Base-by-base conservation (phyloP, 345 rosid genomes). In the Diplotaxis tenuifolia region DNA sequence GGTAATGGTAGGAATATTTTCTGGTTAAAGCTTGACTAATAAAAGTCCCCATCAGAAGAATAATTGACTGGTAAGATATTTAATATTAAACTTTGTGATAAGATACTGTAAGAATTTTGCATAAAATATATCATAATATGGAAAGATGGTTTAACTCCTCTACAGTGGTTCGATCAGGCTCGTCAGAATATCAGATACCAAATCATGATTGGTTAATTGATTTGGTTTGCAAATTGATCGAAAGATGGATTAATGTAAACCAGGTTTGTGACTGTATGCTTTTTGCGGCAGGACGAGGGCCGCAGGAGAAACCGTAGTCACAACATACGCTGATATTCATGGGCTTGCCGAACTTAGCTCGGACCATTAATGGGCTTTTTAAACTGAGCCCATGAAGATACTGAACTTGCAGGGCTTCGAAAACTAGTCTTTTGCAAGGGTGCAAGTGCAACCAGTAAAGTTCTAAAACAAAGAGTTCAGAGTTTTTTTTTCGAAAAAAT, bases 1-100 rank as follows among this genome's bases (percentile, higher is more conserved):
- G n/a, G n/a, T n/a, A n/a, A n/a, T 52, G 57, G 36, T 67, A 53
- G 67, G 68, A 61, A 52, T 50, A 36, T 40, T 9, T 68, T 18
- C 40, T 34, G 69, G 47, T n/a, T 7, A n/a, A 53, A 50, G 31
- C 11, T 34, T 60, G 63, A 74, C 40, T 74, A 66, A 29, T 14
- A 42, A 56, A 56, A 28, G 21, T 61, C 34, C 34, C 18, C 36
- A 10, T 25, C 16, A 53, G 27, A 12, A 65, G 2, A 73, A 42
- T 42, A 40, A 57, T 65, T 56, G n/a, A 8, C 31, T 60, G 52
- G 6, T 15, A 45, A 45, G 69, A 62, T 72, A 21, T 42, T 45
- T 14, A 2, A 70, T 59, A 20, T 45, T 47, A 70, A 59, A 28
- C 58, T 27, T 7, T 42, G 9, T 61, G 14, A 45, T 50, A 19